phyloP scores from a whole-genome alignment of 257 asterid species.

The Primulina huaijiensis region DNA sequence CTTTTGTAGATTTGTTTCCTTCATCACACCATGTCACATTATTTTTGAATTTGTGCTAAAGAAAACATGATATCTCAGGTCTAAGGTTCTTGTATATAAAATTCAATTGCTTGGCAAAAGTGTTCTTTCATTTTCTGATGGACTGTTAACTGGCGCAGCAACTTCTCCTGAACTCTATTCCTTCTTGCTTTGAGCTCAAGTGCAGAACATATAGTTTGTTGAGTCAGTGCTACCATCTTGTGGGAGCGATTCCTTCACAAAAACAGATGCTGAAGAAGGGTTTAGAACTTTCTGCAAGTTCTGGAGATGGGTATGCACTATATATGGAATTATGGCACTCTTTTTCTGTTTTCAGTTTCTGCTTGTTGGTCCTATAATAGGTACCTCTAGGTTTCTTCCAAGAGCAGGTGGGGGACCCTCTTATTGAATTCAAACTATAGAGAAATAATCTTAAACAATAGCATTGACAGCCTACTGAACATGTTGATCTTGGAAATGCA shows the following conservation, averaged over 20 bases:
- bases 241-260: slow-evolving; percentile 89
- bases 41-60: too few relatives aligned
- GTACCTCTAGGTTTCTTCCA: background rate
- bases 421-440: background rate
- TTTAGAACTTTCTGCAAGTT: slow-evolving; percentile 73
- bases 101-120: slow-evolving; percentile 8
- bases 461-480: background rate
- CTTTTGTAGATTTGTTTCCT: too few relatives aligned
- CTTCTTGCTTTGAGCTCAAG: slow-evolving; percentile 96
- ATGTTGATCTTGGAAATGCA: slow-evolving; percentile 9
- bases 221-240: slow-evolving; percentile 99
- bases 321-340: too few relatives aligned
- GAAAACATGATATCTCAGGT: too few relatives aligned
- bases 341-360: slow-evolving; percentile 22
- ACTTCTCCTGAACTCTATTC: slow-evolving; percentile 90
- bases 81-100: too few relatives aligned
- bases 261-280: slow-evolving; percentile 88
- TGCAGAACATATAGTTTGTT: slow-evolving; percentile 91
- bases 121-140: slow-evolving; percentile 23
- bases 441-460: background rate
- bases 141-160: slow-evolving; percentile 58
- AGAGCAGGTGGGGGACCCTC: background rate
- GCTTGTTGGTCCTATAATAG: slow-evolving; percentile 5
- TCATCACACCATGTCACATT: too few relatives aligned
- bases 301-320: slow-evolving; percentile 81